These are phyloP conservation scores for Penicillium canariense DNA, from an alignment of 495 filamentous ascomycete genomes.

Conservation along the genomic window DNA sequence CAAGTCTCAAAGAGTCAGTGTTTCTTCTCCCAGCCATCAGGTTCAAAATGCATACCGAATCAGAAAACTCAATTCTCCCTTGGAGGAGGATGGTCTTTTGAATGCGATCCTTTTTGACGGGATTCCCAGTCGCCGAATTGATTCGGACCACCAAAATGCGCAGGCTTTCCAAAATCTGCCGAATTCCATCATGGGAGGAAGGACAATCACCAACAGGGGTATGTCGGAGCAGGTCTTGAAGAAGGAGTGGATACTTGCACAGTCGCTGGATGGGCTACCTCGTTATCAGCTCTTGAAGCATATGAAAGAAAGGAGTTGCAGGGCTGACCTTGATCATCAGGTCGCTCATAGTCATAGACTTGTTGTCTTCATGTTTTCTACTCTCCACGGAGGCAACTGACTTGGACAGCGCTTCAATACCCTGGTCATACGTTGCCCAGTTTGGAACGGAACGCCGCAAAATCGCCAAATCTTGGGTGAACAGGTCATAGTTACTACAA, in stretches of 20 bases:
- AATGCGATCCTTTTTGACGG: conserved; percentile 43
- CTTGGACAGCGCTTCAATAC: conserved; percentile 80
- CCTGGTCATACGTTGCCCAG: conserved; percentile 82
- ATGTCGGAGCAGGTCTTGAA: conserved; percentile 74
- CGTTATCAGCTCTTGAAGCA: conserved; percentile 9
- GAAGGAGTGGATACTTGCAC: conserved; percentile 87
- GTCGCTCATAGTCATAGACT: conserved; percentile 76
- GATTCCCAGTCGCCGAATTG: conserved; percentile 64
- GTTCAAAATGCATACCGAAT: conserved; percentile 53
- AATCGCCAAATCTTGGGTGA: conserved; percentile 71
- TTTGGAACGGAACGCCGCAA: conserved; percentile 65
- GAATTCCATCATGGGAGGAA: conserved; percentile 72
- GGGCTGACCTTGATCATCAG: conserved; percentile 80
- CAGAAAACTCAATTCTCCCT: conserved; percentile 60
- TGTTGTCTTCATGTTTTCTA: conserved; percentile 60
- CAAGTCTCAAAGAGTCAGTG: conserved; percentile 12
- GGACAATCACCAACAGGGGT: conserved; percentile 85
- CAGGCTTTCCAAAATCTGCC: conserved; percentile 68
- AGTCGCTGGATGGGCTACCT: conserved; percentile 86
- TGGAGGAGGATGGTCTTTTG: conserved; percentile 54
- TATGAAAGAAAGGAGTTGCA: neutral
- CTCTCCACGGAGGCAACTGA: conserved; percentile 70
- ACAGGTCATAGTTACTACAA: conserved; percentile 78
- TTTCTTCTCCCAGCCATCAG: neutral
- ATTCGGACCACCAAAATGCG: conserved; percentile 70